Percentiles rank a stretch among this genome's conserved stretches.
Conservation (phyloP, 495 filamentous ascomycete genomes). For the Polyplosphaeria fusca region DNA sequence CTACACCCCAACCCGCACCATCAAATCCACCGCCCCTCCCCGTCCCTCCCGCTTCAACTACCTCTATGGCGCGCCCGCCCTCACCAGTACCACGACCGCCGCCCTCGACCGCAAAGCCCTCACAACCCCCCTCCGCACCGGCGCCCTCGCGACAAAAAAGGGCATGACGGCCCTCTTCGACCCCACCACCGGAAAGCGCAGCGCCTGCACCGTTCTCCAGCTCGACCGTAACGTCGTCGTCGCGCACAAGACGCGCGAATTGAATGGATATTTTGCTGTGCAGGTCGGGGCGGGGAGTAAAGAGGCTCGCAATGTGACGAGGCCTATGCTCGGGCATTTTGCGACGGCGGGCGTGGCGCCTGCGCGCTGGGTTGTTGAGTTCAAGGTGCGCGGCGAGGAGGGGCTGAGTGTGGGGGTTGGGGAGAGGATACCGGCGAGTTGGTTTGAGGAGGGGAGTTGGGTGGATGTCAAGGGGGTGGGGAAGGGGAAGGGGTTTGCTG, state of each 20-base stretch:
- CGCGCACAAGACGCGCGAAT: slow-evolving; percentile 71
- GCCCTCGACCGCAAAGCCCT: slow-evolving; percentile 74
- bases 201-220: slow-evolving; percentile 88
- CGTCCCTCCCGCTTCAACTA: slow-evolving; percentile 70
- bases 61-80: slow-evolving; percentile 65
- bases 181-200: slow-evolving; percentile 67
- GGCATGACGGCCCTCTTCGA: slow-evolving; percentile 93
- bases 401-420: slow-evolving; percentile 72
- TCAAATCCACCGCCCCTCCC: slow-evolving; percentile 49
- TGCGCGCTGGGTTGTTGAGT: slow-evolving; percentile 79
- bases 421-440: slow-evolving; percentile 68
- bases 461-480: slow-evolving; percentile 78
- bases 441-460: slow-evolving; percentile 87
- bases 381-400: slow-evolving; percentile 69
- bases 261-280: slow-evolving; percentile 88
- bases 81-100: slow-evolving; percentile 69
- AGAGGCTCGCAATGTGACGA: slow-evolving; percentile 67
- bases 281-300: slow-evolving; percentile 83
- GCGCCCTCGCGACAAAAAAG: slow-evolving; percentile 81
- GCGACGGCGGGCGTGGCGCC: slow-evolving; percentile 72
- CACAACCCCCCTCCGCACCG: slow-evolving; percentile 75
- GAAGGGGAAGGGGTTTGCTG: slow-evolving; percentile 86
- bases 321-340: slow-evolving; percentile 81
- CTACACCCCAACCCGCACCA: slow-evolving; percentile 31
- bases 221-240: slow-evolving; percentile 88